Percentiles rank a stretch among this genome's conserved stretches.
Conservation (phyloP, 805 yeast species). For the Millerozyma miso region DNA sequence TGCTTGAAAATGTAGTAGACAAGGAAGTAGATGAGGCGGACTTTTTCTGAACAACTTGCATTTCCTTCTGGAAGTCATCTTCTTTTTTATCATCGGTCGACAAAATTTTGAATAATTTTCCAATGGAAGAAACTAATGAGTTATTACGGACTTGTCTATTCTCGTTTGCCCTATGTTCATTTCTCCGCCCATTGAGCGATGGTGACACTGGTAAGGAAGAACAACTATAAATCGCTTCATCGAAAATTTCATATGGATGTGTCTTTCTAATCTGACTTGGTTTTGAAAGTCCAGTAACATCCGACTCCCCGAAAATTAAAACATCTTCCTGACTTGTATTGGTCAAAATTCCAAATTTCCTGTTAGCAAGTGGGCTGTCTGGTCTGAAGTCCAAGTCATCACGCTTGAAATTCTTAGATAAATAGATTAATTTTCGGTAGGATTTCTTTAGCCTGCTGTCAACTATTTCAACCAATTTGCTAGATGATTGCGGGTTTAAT, state of each 20-base stretch:
- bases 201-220: constrained; percentile 16
- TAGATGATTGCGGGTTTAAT: constrained; percentile 29
- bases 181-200: background rate
- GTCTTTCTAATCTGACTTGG: constrained; percentile 42
- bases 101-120: constrained; percentile 32
- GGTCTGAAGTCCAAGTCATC: constrained; percentile 23
- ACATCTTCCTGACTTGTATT: constrained; percentile 23
- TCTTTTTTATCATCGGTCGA: constrained; percentile 20
- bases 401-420: constrained; percentile 20
- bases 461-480: constrained; percentile 26
- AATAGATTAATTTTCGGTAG: constrained; percentile 20
- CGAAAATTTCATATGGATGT: constrained; percentile 61
- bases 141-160: constrained; percentile 10
- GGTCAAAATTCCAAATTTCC: constrained; percentile 44
- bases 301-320: constrained; percentile 9
- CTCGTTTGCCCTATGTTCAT: constrained; percentile 3
- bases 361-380: constrained; percentile 43
- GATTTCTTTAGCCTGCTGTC: constrained; percentile 28
- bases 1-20: constrained; percentile 27
- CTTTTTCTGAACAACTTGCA: constrained; percentile 12
- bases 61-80: constrained; percentile 3
- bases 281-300: constrained; percentile 12
- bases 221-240: constrained; percentile 56
- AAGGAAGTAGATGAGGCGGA: constrained; percentile 35
- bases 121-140: constrained; percentile 30